Base-by-base conservation (phyloP, 176 grass and related monocot species). In the Avena atlantica region DNA sequence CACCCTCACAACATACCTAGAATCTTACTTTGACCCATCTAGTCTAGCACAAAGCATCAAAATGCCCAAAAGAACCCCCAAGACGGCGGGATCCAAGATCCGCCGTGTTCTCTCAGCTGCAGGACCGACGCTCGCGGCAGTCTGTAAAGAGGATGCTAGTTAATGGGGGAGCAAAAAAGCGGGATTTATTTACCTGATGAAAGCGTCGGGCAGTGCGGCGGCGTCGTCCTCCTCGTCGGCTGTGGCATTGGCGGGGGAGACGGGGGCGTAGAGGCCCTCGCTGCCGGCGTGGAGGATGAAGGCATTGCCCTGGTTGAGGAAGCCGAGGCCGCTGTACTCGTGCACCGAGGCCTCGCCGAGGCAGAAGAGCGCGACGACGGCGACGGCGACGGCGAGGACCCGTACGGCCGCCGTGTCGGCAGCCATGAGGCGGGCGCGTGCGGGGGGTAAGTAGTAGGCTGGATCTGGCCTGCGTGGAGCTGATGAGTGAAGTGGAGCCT, bases 261-360 rank as follows among this genome's bases (percentile, higher is more conserved):
- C 50, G 48, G 76, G 64, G 11, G 77, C 94, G 83, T 94, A 99
- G 85, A 99, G 97, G 50, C 97, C 97, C 92, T 99, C 97, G 90
- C 97, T 96, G 24, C 97, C 97, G 27, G 89, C 94, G 65, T 96
- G 97, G 67, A 99, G 87, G 68, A 94, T 92, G 74, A 99, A 99
- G 15, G 97, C 97, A 86, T 99, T 99, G 48, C 97, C 97, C 57
- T 92, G 94, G 63, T 89, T 88, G 65, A 88, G 80, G 84, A 99
- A 99, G 58, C 52, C 70, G 76, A 91, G 82, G 17, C 92, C 94
- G 61, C 51, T 74, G 87, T 99, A 99, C 75, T 94, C 91, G 87
- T 99, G 97, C 76, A 99, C 97, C 72, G 97, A 99, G 49, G 94
- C 97, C 53, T 96, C 84, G 56, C 80, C 85, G 48, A 49, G 40